phyloP scores from a whole-genome alignment of 805 yeast species.

The Cyberlindnera maclurae region DNA sequence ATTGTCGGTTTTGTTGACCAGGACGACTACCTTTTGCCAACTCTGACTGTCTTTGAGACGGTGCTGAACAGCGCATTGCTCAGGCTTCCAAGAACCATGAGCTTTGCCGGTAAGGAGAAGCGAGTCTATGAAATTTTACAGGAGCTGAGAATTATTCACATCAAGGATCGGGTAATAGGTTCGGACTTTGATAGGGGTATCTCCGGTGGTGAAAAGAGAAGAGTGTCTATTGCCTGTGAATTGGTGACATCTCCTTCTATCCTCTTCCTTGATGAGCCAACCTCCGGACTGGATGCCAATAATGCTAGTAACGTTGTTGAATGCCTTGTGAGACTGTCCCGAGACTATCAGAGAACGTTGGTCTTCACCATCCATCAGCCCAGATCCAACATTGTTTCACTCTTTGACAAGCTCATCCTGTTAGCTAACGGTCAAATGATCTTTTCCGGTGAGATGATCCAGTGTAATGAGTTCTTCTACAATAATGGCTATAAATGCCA shows the following conservation, averaged over 20 bases:
- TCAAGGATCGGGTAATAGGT: slow-evolving; percentile 83
- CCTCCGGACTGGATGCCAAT: slow-evolving; percentile 91
- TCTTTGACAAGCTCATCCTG: slow-evolving; percentile 76
- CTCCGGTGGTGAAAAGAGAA: slow-evolving; percentile 86
- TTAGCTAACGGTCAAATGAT: slow-evolving; percentile 81
- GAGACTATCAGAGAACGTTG: slow-evolving; percentile 77
- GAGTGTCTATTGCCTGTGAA: slow-evolving; percentile 93
- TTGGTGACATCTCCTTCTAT: slow-evolving; percentile 83
- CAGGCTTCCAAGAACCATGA: slow-evolving; percentile 77
- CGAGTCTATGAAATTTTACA: slow-evolving; percentile 79
- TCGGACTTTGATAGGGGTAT: slow-evolving; percentile 87
- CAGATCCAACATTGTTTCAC: slow-evolving; percentile 86
- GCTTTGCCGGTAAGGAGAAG: slow-evolving; percentile 60
- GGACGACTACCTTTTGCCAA: slow-evolving; percentile 84
- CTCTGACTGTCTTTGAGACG: slow-evolving; percentile 93
- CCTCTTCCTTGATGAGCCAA: slow-evolving; percentile 83
- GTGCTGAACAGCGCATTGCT: slow-evolving; percentile 86
- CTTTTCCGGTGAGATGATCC: slow-evolving; percentile 78
- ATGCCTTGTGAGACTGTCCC: slow-evolving; percentile 70
- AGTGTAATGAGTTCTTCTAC: slow-evolving; percentile 69
- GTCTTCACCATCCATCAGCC: slow-evolving; percentile 96
- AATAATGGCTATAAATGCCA: slow-evolving; percentile 80
- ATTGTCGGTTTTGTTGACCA: slow-evolving; percentile 94
- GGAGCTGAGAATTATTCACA: slow-evolving; percentile 76
- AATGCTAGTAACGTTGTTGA: slow-evolving; percentile 91